phyloP scores from a whole-genome alignment of 192 early-diverging fungal genomes.

The Rhizophlyctis rosea region DNA sequence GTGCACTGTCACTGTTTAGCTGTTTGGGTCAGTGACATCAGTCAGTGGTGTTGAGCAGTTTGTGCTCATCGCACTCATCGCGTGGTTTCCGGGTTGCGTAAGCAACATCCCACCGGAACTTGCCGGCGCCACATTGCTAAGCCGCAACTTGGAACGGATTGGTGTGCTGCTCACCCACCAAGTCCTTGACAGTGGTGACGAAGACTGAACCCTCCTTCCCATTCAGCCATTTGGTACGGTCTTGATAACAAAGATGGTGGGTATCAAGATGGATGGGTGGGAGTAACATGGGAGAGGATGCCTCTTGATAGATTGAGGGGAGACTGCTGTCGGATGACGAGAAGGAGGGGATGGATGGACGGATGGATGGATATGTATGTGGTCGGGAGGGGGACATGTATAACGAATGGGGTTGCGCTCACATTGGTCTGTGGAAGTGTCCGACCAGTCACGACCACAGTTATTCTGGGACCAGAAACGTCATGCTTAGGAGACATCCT shows the following conservation, averaged over 20 bases:
- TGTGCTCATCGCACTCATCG: not conserved
- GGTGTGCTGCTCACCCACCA: not conserved
- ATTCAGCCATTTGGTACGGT: conserved; percentile 12
- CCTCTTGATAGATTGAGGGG: not conserved
- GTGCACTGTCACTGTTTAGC: not conserved
- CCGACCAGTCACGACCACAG: not conserved
- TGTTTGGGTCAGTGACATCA: not conserved
- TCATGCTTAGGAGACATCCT: not conserved
- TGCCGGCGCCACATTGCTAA: not conserved
- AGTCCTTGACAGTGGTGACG: not conserved
- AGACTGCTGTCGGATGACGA: not conserved
- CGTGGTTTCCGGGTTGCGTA: not conserved
- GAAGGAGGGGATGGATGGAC: conserved; percentile 13
- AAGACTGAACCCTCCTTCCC: not conserved
- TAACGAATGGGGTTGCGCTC: not conserved
- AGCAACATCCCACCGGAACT: not conserved
- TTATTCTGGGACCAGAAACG: not conserved
- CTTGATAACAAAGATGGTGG: conserved; percentile 5
- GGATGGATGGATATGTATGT: conserved; percentile 5
- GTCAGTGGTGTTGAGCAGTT: not conserved
- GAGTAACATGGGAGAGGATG: not conserved
- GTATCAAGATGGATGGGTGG: not conserved
- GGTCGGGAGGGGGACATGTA: not conserved
- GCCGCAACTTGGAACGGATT: not conserved
- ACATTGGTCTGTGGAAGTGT: not conserved